A percentile compares a stretch with the other conserved stretches of the same genome.
Conservation (phyloP, 306 rosid genomes). For the Dryas octopetala region DNA sequence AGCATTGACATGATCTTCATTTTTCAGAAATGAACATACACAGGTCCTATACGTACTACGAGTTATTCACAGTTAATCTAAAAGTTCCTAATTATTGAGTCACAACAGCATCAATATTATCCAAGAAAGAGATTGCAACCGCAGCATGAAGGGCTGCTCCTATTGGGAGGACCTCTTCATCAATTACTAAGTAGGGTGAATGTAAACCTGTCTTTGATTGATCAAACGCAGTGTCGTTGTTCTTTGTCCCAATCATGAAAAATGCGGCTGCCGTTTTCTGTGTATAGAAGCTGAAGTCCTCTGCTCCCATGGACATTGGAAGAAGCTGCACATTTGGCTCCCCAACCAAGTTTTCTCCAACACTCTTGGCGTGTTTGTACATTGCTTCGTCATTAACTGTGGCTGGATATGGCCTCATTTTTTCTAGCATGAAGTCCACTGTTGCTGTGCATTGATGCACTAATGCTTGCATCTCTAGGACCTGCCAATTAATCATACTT, state of each 20-base stretch:
- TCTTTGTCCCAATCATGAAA: constrained; percentile 39
- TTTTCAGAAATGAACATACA: too few relatives aligned
- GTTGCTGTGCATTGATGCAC: constrained; percentile 41
- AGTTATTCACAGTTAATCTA: too few relatives aligned
- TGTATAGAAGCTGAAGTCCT: constrained; percentile 59
- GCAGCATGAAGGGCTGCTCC: constrained; percentile 64
- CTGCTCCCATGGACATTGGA: constrained; percentile 43
- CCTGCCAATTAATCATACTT: constrained; percentile 14
- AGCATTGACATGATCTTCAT: too few relatives aligned
- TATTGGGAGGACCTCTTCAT: constrained; percentile 56
- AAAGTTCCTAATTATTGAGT: background rate
- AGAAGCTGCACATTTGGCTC: constrained; percentile 36
- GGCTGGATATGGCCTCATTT: constrained; percentile 38
- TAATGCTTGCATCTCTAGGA: constrained; percentile 41
- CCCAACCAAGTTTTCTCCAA: constrained; percentile 47
- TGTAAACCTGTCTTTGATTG: constrained; percentile 26
- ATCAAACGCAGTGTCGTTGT: constrained; percentile 16
- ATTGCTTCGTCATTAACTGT: constrained; percentile 42
- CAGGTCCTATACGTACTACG: too few relatives aligned
- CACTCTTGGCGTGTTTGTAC: constrained; percentile 43
- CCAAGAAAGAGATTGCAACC: constrained; percentile 48
- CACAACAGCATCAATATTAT: background rate
- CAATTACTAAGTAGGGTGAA: constrained; percentile 44
- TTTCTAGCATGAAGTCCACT: constrained; percentile 51
- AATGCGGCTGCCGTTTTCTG: constrained; percentile 42